These are phyloP conservation scores for Nakazawaea molendinolei DNA, from an alignment of 805 yeast species.

Conservation along the genomic window DNA sequence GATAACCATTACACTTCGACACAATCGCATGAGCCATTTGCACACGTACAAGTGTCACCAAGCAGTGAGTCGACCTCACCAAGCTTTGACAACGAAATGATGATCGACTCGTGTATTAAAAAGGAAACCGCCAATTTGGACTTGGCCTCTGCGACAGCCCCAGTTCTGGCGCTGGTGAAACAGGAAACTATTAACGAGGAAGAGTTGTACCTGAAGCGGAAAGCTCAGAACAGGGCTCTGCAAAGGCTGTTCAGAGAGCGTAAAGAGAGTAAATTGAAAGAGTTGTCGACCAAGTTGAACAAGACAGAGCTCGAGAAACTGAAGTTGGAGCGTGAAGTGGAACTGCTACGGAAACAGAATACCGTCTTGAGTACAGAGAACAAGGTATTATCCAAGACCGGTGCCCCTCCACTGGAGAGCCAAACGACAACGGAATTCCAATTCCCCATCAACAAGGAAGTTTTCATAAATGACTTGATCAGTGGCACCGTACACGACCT, in stretches of 20 bases:
- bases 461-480: constrained; percentile 10
- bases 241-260: constrained; percentile 84
- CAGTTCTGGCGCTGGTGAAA: neutral
- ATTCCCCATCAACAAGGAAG: constrained; percentile 12
- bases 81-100: neutral
- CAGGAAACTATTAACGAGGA: constrained; percentile 17
- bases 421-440: constrained; percentile 3
- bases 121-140: neutral
- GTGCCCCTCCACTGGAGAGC: constrained; percentile 5
- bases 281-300: constrained; percentile 51
- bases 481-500: constrained; percentile 3
- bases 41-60: too few species aligned
- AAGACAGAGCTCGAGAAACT: constrained; percentile 51
- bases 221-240: constrained; percentile 81
- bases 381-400: constrained; percentile 38
- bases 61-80: constrained; percentile 2
- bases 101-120: constrained; percentile 5
- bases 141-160: neutral
- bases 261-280: constrained; percentile 65
- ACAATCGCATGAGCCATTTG: too few species aligned
- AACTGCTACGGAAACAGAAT: constrained; percentile 46
- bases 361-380: constrained; percentile 56
- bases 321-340: constrained; percentile 39
- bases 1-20: constrained; percentile 6
- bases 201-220: constrained; percentile 49